Percentiles rank a stretch among this genome's conserved stretches.
Conservation (phyloP, 2,329 filamentous ascomycete genomes). For the Penicillium sp. region DNA sequence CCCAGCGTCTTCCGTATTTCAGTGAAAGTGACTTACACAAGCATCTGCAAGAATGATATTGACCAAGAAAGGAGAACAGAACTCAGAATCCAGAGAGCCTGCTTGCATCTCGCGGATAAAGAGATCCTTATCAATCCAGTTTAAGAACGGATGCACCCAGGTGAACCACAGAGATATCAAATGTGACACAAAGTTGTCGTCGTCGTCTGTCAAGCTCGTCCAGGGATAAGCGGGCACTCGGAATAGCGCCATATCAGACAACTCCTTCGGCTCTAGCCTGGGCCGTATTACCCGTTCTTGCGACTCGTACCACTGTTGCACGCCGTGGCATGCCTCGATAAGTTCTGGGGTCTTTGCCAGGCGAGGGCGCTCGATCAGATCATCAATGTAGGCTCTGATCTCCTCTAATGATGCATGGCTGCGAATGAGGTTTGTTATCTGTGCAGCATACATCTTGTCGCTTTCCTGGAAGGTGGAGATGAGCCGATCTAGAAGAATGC, state of each 20-base stretch:
- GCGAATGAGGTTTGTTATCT: slow-evolving; percentile 31
- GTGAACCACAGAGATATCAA: slow-evolving; percentile 29
- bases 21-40: slow-evolving; percentile 17
- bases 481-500: slow-evolving; percentile 29
- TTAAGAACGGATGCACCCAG: slow-evolving; percentile 26
- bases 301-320: slow-evolving; percentile 20
- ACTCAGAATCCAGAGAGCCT: slow-evolving; percentile 24
- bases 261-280: slow-evolving; percentile 19
- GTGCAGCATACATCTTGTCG: slow-evolving; percentile 19
- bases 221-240: slow-evolving; percentile 30
- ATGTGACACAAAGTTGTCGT: slow-evolving; percentile 36
- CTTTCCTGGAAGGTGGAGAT: slow-evolving; percentile 27
- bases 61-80: slow-evolving; percentile 36
- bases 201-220: slow-evolving; percentile 35
- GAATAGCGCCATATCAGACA: slow-evolving; percentile 24
- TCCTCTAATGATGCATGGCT: slow-evolving; percentile 31
- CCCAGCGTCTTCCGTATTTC: background rate
- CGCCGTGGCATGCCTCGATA: slow-evolving; percentile 19
- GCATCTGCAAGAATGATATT: slow-evolving; percentile 32
- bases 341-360: slow-evolving; percentile 26
- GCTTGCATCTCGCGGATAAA: slow-evolving; percentile 35
- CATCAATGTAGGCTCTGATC: slow-evolving; percentile 29
- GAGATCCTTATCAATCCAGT: slow-evolving; percentile 30
- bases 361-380: slow-evolving; percentile 15
- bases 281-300: slow-evolving; percentile 19